Evolutionary conservation across 108 stramenopile genomes (phyloP), one percentile per base, ranked within the genome.

Genomic region (Aureococcus anophagefferens): DNA sequence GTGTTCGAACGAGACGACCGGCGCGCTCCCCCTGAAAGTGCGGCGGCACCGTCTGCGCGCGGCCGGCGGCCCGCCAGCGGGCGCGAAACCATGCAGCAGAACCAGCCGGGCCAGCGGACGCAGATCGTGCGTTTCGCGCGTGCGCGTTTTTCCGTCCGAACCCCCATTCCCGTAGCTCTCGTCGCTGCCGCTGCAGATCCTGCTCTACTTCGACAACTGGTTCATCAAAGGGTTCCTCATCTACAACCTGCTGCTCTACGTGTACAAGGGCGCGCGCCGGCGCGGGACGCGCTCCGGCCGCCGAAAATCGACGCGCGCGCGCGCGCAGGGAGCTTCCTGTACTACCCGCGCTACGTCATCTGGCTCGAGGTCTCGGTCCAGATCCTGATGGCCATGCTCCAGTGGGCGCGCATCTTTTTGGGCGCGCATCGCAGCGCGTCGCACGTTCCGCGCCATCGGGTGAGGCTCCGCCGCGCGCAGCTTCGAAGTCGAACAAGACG

Each of bases 191-290:
- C 65, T 72, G 30, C 65, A 66, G 44, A 66, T 72, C 29, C 31
- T 72, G 21, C 25, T 72, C 29, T 72, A 32, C 65, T 66, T 66
- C 65, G 35, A 72, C 21, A n/a, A 30, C 9, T 29, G 33, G 9
- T 72, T 66, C 59, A 34, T 63, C 18, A 1, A 37, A 0, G 35
- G 35, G 17, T 66, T 66, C 44, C 5, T 66, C 30, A 18, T 44
- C 11, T 29, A 40, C 65, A 34, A 66, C 64, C 14, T 15, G 9
- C 3, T 44, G 5, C 5, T 25, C 4, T 66, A 36, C 34, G 30
- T 66, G 17, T 72, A 72, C 44, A 72, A 72, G 33, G 71, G 63
- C 30, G 65, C 65, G 65, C 18, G n/a, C n/a, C n/a, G n/a, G n/a
- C n/a, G 29, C 29, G 17, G 17, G 17, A 17, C 64, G 11, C 32